Evolutionary conservation across 2,329 filamentous ascomycete genomes (phyloP).

Genomic region (Lasiodiplodia citricola): DNA sequence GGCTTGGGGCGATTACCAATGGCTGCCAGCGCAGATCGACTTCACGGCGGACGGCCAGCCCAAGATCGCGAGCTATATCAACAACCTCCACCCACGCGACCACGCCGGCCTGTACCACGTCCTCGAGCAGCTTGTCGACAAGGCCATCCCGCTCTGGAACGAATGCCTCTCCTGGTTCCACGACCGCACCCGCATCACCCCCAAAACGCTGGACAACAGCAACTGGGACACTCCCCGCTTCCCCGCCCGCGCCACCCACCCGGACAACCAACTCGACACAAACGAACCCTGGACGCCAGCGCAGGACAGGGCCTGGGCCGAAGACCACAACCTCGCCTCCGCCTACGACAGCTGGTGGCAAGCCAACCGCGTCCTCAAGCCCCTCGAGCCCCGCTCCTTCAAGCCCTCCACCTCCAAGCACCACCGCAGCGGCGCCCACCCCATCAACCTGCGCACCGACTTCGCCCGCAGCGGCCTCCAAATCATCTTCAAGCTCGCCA

Average conservation of each 20-base stretch:
- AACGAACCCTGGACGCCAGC: neutral
- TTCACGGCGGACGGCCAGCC: slow-evolving; percentile 43
- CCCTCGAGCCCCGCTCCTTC: neutral
- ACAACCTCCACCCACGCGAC: slow-evolving; percentile 56
- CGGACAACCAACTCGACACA: neutral
- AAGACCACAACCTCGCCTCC: neutral
- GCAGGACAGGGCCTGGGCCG: neutral
- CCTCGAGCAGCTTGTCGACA: slow-evolving; percentile 49
- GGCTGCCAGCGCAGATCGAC: slow-evolving; percentile 58
- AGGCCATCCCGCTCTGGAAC: slow-evolving; percentile 56
- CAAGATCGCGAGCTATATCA: slow-evolving; percentile 58
- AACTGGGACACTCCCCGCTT: neutral
- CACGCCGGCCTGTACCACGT: slow-evolving; percentile 47
- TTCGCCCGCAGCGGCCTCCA: slow-evolving; percentile 58
- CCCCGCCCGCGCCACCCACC: neutral
- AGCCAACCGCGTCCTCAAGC: neutral
- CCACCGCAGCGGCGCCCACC: neutral
- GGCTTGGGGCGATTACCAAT: slow-evolving; percentile 30
- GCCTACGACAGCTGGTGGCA: neutral
- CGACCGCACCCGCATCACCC: slow-evolving; percentile 9
- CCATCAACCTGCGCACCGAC: slow-evolving; percentile 33
- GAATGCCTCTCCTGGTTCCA: slow-evolving; percentile 32
- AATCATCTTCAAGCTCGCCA: slow-evolving; percentile 67
- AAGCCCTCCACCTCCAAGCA: neutral
- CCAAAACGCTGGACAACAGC: neutral